These are phyloP conservation scores for thale cress (Arabidopsis thaliana) DNA, from an alignment of 345 rosid species.

Conservation along the genomic window DNA sequence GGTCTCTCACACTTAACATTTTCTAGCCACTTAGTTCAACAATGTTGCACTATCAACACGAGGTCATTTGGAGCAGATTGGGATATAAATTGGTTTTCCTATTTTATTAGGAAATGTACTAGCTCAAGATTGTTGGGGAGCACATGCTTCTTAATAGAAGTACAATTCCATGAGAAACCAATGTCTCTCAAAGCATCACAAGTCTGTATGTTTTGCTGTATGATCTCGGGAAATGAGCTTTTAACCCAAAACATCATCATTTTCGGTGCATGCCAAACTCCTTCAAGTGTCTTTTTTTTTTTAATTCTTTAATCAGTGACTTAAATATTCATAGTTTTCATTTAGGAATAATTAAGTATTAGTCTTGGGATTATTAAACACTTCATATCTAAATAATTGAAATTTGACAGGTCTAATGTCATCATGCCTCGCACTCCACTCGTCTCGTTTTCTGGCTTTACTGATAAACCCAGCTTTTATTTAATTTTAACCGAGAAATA, in stretches of 20 bases:
- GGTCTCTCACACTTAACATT: not conserved
- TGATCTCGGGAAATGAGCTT: constrained; percentile 45
- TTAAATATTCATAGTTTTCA: constrained; percentile 31
- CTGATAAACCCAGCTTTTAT: constrained; percentile 42
- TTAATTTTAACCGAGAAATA: constrained; percentile 23
- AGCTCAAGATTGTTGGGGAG: constrained; percentile 39
- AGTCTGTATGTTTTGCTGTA: constrained; percentile 43
- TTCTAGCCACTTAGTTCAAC: constrained; percentile 5
- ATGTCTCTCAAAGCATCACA: constrained; percentile 38
- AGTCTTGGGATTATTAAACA: constrained; percentile 50
- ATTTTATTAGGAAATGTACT: constrained; percentile 12
- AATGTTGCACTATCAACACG: constrained; percentile 9
- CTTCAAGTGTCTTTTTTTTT: constrained; percentile 27
- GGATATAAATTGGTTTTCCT: not conserved
- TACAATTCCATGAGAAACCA: constrained; percentile 41
- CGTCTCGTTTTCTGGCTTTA: constrained; percentile 52
- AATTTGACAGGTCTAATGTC: constrained; percentile 57
- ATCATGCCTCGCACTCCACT: constrained; percentile 55
- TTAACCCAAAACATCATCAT: constrained; percentile 44
- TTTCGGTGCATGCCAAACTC: constrained; percentile 46
- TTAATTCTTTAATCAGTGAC: constrained; percentile 17
- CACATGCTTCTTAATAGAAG: constrained; percentile 44
- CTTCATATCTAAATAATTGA: constrained; percentile 49
- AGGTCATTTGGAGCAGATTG: not conserved
- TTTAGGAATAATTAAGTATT: constrained; percentile 31